Conservation (phyloP, 2,329 filamentous ascomycete genomes). For the Diaporthe humulicola region DNA sequence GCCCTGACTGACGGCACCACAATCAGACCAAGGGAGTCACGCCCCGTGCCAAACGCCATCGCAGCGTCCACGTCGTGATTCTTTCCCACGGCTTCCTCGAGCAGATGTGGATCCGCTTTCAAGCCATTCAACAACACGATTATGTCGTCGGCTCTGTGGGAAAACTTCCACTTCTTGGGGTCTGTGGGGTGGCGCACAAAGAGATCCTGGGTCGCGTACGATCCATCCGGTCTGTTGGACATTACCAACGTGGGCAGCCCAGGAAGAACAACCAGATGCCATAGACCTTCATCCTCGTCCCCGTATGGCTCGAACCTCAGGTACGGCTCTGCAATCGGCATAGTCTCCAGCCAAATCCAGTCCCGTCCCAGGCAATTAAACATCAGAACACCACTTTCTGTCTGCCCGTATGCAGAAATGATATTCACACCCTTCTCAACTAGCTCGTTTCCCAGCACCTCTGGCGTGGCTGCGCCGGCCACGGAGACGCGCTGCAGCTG, state of each 20-base stretch:
- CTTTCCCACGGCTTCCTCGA: conserved; percentile 14
- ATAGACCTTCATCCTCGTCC: conserved; percentile 14
- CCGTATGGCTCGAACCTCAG: conserved; percentile 26
- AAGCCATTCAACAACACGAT: conserved; percentile 55
- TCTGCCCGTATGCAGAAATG: conserved; percentile 12
- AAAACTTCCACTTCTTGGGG: conserved; percentile 54
- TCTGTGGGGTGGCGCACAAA: conserved; percentile 50
- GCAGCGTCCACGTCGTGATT: background rate
- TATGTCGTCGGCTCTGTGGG: conserved; percentile 53
- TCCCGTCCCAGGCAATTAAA: background rate
- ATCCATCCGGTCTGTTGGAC: conserved; percentile 30
- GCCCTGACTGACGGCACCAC: conserved; percentile 7
- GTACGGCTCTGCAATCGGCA: background rate
- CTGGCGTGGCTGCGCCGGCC: conserved; percentile 19
- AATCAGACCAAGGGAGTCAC: conserved; percentile 23
- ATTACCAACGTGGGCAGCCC: background rate
- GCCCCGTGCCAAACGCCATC: conserved; percentile 27
- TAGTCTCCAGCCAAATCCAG: conserved; percentile 16
- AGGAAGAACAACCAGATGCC: conserved; percentile 15
- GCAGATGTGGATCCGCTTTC: conserved; percentile 44
- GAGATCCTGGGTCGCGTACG: conserved; percentile 25
- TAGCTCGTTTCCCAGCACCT: conserved; percentile 10
- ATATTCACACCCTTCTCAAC: background rate
- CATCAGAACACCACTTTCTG: conserved; percentile 23
- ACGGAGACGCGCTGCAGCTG: background rate